phyloP scores from a whole-genome alignment of 108 stramenopile genomes.

The Conticribra weissflogii region DNA sequence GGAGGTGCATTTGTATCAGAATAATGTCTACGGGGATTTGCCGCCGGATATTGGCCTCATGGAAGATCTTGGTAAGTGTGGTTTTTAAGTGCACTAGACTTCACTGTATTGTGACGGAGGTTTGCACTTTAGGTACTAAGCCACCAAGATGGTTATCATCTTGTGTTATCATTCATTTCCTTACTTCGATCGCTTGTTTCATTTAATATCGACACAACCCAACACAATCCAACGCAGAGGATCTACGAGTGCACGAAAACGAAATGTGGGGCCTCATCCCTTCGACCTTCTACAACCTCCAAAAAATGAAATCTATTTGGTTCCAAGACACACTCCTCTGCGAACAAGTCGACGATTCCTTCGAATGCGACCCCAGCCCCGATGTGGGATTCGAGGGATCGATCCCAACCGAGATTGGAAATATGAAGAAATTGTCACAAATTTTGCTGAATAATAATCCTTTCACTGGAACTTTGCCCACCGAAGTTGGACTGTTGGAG shows the following conservation, averaged over 20 bases:
- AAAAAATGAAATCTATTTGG: constrained; percentile 28
- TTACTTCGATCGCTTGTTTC: too few species aligned
- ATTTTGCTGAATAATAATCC: constrained; percentile 45
- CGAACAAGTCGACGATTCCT: constrained; percentile 5
- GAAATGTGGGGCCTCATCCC: constrained; percentile 31
- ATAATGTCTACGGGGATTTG: constrained; percentile 37
- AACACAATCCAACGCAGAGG: constrained; percentile 7
- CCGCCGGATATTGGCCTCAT: constrained; percentile 51
- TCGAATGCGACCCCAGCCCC: constrained; percentile 13
- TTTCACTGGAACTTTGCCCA: constrained; percentile 52
- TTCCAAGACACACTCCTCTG: constrained; percentile 37
- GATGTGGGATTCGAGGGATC: constrained; percentile 38
- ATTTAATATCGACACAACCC: too few species aligned
- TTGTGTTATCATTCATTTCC: too few species aligned
- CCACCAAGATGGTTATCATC: too few species aligned
- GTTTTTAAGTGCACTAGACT: too few species aligned
- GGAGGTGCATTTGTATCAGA: constrained; percentile 30
- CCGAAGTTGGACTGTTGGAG: constrained; percentile 48
- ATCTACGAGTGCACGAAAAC: constrained; percentile 16
- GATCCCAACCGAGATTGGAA: constrained; percentile 48
- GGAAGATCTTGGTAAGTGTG: constrained; percentile 31
- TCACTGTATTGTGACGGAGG: too few species aligned
- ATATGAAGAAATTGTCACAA: constrained; percentile 24
- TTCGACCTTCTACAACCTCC: constrained; percentile 24
- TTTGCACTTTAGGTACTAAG: too few species aligned